Evolutionary conservation across 805 yeast species (phyloP).

Genomic region (Candida orba): DNA sequence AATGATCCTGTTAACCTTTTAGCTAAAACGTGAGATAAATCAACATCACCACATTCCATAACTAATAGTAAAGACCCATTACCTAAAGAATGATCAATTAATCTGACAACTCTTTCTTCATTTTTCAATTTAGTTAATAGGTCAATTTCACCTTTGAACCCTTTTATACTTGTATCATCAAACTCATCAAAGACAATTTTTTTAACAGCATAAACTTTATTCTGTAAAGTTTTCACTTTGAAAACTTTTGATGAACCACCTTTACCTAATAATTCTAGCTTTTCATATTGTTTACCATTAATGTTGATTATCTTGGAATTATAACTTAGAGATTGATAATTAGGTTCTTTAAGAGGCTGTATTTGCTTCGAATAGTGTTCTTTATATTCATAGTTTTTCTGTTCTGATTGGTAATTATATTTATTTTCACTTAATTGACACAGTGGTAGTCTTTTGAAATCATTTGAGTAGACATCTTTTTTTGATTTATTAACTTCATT

Average conservation of each 20-base stretch:
- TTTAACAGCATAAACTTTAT: conserved; percentile 69
- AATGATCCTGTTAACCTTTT: conserved; percentile 43
- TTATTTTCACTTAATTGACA: conserved; percentile 10
- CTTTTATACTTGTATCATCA: conserved; percentile 64
- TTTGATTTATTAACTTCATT: conserved; percentile 1
- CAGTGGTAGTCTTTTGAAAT: conserved; percentile 15
- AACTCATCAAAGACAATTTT: conserved; percentile 75
- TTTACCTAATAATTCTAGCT: conserved; percentile 72
- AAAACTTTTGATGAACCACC: conserved; percentile 93
- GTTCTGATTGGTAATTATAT: not conserved
- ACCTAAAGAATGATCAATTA: conserved; percentile 66
- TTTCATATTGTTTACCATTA: conserved; percentile 61
- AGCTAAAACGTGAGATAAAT: conserved; percentile 73
- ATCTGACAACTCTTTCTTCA: conserved; percentile 67
- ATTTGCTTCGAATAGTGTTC: conserved; percentile 15
- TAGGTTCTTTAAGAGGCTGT: conserved; percentile 21
- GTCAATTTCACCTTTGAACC: conserved; percentile 87
- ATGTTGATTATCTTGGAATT: conserved; percentile 29
- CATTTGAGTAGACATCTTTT: not conserved
- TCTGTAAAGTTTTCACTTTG: conserved; percentile 55
- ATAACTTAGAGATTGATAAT: conserved; percentile 11
- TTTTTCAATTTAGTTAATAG: conserved; percentile 52
- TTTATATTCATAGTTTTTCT: conserved; percentile 4
- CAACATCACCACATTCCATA: conserved; percentile 95
- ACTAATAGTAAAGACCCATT: conserved; percentile 61